Evolutionary conservation across 1,139 yeast species (phyloP).

Genomic region (Yamadazyma oceani): DNA sequence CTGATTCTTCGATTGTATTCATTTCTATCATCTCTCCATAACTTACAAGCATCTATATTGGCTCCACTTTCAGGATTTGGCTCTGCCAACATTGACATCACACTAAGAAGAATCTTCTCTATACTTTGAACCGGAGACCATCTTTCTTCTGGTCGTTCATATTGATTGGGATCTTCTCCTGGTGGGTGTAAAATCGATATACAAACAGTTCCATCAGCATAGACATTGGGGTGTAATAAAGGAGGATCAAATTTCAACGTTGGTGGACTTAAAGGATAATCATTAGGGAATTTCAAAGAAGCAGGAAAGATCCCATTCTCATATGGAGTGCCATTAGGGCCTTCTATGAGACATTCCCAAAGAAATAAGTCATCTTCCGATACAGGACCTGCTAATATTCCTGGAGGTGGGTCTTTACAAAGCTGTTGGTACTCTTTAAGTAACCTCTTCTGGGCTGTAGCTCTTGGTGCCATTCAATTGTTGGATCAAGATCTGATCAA

Average conservation of each 20-base stretch:
- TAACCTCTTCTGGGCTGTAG: conserved; percentile 82
- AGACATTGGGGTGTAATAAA: conserved; percentile 88
- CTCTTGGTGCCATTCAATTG: conserved; percentile 41
- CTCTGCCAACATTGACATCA: conserved; percentile 94
- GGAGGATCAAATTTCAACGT: conserved; percentile 79
- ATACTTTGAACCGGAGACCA: conserved; percentile 99
- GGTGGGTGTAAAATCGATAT: conserved; percentile 93
- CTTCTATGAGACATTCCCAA: conserved; percentile 92
- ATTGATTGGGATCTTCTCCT: conserved; percentile 95
- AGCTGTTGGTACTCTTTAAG: conserved; percentile 88
- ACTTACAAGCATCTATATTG: conserved; percentile 91
- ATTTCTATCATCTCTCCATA: conserved; percentile 83
- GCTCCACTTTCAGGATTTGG: conserved; percentile 98
- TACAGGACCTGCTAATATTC: conserved; percentile 90
- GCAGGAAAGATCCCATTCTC: conserved; percentile 95
- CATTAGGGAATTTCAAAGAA: conserved; percentile 74
- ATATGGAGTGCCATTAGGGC: conserved; percentile 91
- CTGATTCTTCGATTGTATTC: conserved; percentile 67
- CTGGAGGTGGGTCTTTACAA: conserved; percentile 86
- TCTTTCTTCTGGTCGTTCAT: conserved; percentile 91
- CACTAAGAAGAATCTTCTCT: conserved; percentile 89
- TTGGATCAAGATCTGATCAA: no score
- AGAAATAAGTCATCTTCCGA: conserved; percentile 76
- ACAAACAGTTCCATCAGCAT: conserved; percentile 93
- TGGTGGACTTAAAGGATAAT: conserved; percentile 94